phyloP scores from a whole-genome alignment of 331 rosid genomes.

The Rhamnella rubrinervis region DNA sequence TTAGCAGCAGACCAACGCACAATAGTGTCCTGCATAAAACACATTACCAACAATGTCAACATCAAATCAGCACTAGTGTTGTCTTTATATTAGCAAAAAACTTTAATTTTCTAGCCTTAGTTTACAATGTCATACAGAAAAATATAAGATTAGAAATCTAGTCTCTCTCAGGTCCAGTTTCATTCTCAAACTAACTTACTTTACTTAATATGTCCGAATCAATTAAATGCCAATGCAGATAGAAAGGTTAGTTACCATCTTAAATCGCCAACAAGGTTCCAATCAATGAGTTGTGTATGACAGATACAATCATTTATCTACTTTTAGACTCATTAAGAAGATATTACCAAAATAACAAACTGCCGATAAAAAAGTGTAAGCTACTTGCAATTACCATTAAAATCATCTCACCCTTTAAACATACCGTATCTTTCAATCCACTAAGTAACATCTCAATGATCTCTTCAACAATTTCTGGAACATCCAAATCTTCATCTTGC shows the following conservation, averaged over 20 bases:
- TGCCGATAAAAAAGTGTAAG: not conserved
- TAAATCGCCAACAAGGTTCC: not conserved
- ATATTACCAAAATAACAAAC: not conserved
- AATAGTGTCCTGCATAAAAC: slow-evolving; percentile 71
- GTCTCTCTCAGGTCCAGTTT: slow-evolving; percentile 2
- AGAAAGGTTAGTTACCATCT: slow-evolving; percentile 14
- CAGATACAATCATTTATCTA: too few species aligned
- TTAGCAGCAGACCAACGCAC: slow-evolving; percentile 99
- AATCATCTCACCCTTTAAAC: slow-evolving; percentile 47
- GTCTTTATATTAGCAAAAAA: not conserved
- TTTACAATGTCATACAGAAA: too few species aligned
- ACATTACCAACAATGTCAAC: slow-evolving; percentile 24
- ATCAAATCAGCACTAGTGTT: slow-evolving; percentile 1
- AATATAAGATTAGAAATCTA: not conserved
- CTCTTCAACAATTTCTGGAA: slow-evolving; percentile 92
- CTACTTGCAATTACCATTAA: slow-evolving; percentile 2
- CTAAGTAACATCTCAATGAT: slow-evolving; percentile 86
- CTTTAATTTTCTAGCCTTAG: not conserved
- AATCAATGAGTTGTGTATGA: too few species aligned
- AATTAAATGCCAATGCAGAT: not conserved
- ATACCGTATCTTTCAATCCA: slow-evolving; percentile 94
- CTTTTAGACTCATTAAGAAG: not conserved
- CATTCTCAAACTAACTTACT: not conserved
- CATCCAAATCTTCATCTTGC: slow-evolving; percentile 85
- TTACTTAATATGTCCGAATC: not conserved